These are phyloP conservation scores for Guyanaporus albipodus DNA, from an alignment of 768 basidiomycete genomes.

Conservation along the genomic window DNA sequence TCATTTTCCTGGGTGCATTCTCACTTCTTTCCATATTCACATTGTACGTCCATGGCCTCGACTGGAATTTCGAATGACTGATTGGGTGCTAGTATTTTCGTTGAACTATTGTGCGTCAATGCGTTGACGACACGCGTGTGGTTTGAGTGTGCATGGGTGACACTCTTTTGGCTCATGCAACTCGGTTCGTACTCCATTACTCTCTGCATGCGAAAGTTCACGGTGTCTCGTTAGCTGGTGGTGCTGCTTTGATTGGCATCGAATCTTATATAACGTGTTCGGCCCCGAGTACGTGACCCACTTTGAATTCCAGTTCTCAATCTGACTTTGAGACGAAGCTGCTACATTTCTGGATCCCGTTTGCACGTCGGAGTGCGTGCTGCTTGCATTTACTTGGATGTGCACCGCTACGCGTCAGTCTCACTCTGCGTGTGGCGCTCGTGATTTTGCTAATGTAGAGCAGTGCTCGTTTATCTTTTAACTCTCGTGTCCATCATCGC, in stretches of 20 bases:
- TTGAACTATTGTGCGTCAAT: slow-evolving; percentile 52
- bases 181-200: slow-evolving; percentile 43
- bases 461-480: slow-evolving; percentile 61
- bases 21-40: slow-evolving; percentile 56
- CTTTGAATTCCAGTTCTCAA: background rate
- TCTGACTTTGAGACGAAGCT: slow-evolving; percentile 3
- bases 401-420: slow-evolving; percentile 40
- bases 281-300: slow-evolving; percentile 19
- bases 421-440: background rate
- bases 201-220: slow-evolving; percentile 7
- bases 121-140: slow-evolving; percentile 58
- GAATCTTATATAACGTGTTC: slow-evolving; percentile 36
- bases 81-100: slow-evolving; percentile 42
- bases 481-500: slow-evolving; percentile 43
- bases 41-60: slow-evolving; percentile 41
- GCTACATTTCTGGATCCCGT: background rate
- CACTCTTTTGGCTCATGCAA: slow-evolving; percentile 53
- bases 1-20: slow-evolving; percentile 55
- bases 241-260: slow-evolving; percentile 44
- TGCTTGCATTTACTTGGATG: slow-evolving; percentile 61
- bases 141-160: slow-evolving; percentile 67
- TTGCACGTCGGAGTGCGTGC: slow-evolving; percentile 53
- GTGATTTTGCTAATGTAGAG: slow-evolving; percentile 3
- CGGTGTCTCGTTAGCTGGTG: slow-evolving; percentile 41
- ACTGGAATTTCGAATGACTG: background rate